Percentiles rank a stretch among this genome's conserved stretches.
Conservation (phyloP, 176 grass and related monocot species). For the Zoysia pacifica region DNA sequence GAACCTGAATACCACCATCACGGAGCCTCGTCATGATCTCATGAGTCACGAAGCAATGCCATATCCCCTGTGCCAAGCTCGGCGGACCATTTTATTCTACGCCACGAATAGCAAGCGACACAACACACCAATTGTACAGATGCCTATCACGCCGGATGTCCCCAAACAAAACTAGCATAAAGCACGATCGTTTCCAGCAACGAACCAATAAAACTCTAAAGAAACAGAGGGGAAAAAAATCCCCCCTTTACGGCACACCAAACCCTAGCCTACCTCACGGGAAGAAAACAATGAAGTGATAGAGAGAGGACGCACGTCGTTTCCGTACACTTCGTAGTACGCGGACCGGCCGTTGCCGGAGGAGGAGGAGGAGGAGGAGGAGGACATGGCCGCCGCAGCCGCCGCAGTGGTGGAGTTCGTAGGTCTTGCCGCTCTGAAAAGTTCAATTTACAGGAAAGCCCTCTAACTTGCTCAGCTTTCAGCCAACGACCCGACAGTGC, state of each 20-base stretch:
- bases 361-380: no score
- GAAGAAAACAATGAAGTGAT: neutral
- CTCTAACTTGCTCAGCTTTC: neutral
- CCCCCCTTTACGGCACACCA: neutral
- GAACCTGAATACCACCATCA: neutral
- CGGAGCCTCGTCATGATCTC: neutral
- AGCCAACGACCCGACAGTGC: neutral
- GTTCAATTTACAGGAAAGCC: slow-evolving; percentile 11
- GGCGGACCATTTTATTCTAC: neutral
- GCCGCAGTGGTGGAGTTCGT: neutral
- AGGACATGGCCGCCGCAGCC: slow-evolving; percentile 32
- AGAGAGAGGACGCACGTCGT: slow-evolving; percentile 43
- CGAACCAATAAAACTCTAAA: neutral
- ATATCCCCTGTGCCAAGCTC: neutral
- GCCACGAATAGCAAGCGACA: neutral
- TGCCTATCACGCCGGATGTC: no score
- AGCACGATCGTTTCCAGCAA: neutral
- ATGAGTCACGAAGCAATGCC: neutral
- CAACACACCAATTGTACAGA: neutral
- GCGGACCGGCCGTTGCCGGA: slow-evolving; percentile 30
- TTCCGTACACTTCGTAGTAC: slow-evolving; percentile 67
- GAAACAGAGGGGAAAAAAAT: neutral
- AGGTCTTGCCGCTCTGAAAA: slow-evolving; percentile 20
- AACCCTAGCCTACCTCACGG: neutral
- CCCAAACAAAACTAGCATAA: neutral